Percentiles rank a stretch among this genome's conserved stretches.
phyloP scores from a whole-genome alignment of 2,329 filamentous ascomycete genomes.

The Aspergillus novofumigatus region DNA sequence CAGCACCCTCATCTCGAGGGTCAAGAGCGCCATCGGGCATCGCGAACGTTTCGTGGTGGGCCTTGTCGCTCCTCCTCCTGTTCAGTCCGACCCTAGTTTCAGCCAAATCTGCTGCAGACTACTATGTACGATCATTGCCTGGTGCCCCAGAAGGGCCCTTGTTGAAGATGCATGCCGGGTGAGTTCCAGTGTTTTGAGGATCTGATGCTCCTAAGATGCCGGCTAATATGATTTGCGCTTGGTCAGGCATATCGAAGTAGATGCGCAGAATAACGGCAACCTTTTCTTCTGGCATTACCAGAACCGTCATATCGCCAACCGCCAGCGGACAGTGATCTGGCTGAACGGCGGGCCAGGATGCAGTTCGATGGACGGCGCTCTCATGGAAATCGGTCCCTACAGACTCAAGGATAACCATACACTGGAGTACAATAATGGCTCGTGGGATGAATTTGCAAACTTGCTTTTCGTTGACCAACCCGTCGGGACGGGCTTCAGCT shows the following conservation, averaged over 20 bases:
- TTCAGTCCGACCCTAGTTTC: constrained; percentile 20
- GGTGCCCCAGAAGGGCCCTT: constrained; percentile 74
- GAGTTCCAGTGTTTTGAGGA: constrained; percentile 35
- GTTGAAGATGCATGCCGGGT: constrained; percentile 98
- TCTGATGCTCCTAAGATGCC: background rate
- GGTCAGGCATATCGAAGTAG: constrained; percentile 82
- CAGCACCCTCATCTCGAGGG: constrained; percentile 13
- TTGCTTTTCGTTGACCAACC: constrained; percentile 96
- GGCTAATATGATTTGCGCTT: constrained; percentile 1
- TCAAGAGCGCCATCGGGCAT: constrained; percentile 7
- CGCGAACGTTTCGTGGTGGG: constrained; percentile 20
- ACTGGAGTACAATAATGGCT: constrained; percentile 81
- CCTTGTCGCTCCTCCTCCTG: constrained; percentile 23
- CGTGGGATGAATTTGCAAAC: constrained; percentile 98
- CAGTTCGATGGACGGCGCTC: constrained; percentile 90
- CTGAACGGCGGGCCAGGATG: constrained; percentile 95
- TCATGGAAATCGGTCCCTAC: constrained; percentile 97
- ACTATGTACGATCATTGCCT: constrained; percentile 80
- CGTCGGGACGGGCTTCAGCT: constrained; percentile 94
- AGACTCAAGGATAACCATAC: constrained; percentile 69
- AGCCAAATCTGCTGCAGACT: constrained; percentile 69
- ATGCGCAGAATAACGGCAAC: constrained; percentile 79
- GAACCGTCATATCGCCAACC: constrained; percentile 90
- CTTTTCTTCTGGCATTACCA: constrained; percentile 99
- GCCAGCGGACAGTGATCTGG: constrained; percentile 90